Evolutionary conservation across 495 filamentous ascomycete species (phyloP).

Genomic region (Aspergillus taichungensis): DNA sequence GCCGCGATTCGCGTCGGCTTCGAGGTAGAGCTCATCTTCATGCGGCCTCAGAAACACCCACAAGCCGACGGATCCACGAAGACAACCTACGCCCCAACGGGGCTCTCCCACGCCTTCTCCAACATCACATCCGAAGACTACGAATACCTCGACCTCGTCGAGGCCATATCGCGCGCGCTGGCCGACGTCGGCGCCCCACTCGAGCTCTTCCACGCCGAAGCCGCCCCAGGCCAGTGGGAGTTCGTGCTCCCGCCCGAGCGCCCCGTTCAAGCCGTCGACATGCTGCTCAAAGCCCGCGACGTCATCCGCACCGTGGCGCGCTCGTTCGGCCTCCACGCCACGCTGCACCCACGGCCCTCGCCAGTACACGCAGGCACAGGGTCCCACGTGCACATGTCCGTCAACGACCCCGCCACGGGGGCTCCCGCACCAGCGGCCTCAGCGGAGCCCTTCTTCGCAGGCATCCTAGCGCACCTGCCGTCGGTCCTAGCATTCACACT

Average conservation of each 20-base stretch:
- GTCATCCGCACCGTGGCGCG: neutral
- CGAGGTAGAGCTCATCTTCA: conserved; percentile 65
- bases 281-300: conserved; percentile 40
- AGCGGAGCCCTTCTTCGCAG: neutral
- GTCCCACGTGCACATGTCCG: neutral
- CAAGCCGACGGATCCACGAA: neutral
- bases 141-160: conserved; percentile 44
- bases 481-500: conserved; percentile 35
- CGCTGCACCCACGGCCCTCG: neutral
- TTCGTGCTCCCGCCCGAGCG: conserved; percentile 53
- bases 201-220: conserved; percentile 61
- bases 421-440: too few relatives aligned
- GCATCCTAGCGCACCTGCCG: neutral
- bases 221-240: conserved; percentile 60
- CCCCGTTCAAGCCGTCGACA: conserved; percentile 57
- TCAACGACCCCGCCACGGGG: neutral
- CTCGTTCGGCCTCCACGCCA: neutral
- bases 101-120: conserved; percentile 4
- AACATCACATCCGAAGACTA: conserved; percentile 10
- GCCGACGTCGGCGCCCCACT: conserved; percentile 46
- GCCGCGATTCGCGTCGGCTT: conserved; percentile 53
- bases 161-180: conserved; percentile 45
- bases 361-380: neutral
- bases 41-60: conserved; percentile 18
- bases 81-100: neutral